A percentile compares a stretch with the other conserved stretches of the same genome.
phyloP scores from a whole-genome alignment of 495 filamentous ascomycete genomes.

The Recurvomyces mirabilis region DNA sequence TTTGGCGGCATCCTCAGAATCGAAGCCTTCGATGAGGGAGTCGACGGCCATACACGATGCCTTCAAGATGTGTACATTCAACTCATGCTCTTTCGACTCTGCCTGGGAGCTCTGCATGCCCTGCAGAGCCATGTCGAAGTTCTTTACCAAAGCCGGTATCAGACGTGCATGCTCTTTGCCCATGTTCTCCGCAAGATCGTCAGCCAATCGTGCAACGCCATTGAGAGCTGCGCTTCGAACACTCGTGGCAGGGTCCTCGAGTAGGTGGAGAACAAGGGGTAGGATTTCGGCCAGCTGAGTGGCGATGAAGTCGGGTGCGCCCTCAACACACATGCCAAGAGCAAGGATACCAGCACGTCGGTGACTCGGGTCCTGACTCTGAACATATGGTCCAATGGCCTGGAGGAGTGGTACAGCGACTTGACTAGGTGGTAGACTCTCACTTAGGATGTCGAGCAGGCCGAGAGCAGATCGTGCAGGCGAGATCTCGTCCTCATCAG shows the following conservation, averaged over 20 bases:
- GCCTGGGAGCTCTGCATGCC: conserved; percentile 19
- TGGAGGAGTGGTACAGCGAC: conserved; percentile 89
- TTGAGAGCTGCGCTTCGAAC: conserved; percentile 81
- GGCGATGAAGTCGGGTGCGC: conserved; percentile 89
- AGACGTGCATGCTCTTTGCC: conserved; percentile 69
- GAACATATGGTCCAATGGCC: conserved; percentile 68
- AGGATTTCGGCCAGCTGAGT: conserved; percentile 79
- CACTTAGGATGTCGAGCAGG: conserved; percentile 78
- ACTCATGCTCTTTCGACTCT: conserved; percentile 44
- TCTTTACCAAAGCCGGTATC: conserved; percentile 73
- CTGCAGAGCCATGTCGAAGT: conserved; percentile 61
- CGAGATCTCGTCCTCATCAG: conserved; percentile 77
- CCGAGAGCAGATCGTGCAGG: conserved; percentile 77
- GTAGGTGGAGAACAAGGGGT: conserved; percentile 71
- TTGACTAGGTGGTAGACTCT: conserved; percentile 80
- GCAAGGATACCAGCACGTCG: conserved; percentile 85
- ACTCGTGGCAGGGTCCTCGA: conserved; percentile 68
- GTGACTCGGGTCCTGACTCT: conserved; percentile 56
- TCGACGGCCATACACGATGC: conserved; percentile 85
- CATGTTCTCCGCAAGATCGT: conserved; percentile 85
- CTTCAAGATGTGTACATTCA: conserved; percentile 73
- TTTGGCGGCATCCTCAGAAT: conserved; percentile 62
- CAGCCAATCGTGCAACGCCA: conserved; percentile 75
- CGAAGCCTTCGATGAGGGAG: conserved; percentile 80
- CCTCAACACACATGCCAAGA: conserved; percentile 88